These are phyloP conservation scores for Alternaria sp. DNA, from an alignment of 2,329 filamentous ascomycete species.

Conservation along the genomic window DNA sequence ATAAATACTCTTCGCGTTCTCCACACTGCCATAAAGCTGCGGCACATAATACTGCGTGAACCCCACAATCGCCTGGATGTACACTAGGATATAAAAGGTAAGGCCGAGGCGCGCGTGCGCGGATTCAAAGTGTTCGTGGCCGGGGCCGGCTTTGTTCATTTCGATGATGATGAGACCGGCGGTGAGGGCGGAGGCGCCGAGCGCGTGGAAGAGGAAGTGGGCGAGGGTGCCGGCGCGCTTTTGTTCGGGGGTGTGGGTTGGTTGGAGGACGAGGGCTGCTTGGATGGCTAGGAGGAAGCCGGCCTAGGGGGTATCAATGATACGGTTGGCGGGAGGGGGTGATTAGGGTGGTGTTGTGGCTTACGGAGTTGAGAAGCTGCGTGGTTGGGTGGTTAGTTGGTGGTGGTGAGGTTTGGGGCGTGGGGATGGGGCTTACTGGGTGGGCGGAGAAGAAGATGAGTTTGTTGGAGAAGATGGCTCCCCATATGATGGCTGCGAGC, in stretches of 20 bases:
- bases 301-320: conserved; percentile 47
- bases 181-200: conserved; percentile 67
- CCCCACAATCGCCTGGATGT: conserved; percentile 78
- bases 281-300: conserved; percentile 79
- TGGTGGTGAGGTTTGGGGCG: neutral
- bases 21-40: conserved; percentile 74
- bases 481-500: conserved; percentile 79
- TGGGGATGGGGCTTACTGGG: conserved; percentile 64
- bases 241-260: conserved; percentile 77
- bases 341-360: conserved; percentile 16
- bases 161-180: conserved; percentile 75
- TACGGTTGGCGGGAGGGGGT: conserved; percentile 17
- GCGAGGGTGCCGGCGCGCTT: conserved; percentile 68
- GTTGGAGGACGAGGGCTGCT: conserved; percentile 84
- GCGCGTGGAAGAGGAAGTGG: conserved; percentile 74
- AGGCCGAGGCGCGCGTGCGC: conserved; percentile 84
- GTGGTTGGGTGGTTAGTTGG: conserved; percentile 13
- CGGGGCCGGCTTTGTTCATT: conserved; percentile 78
- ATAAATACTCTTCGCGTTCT: conserved; percentile 81
- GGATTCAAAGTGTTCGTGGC: conserved; percentile 76
- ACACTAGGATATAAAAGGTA: conserved; percentile 71
- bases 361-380: conserved; percentile 60
- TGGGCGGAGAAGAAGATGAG: conserved; percentile 88
- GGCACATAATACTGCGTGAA: conserved; percentile 83
- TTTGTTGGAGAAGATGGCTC: conserved; percentile 70